Evolutionary conservation across 768 basidiomycete species (phyloP).

Genomic region (Collybia nuda): DNA sequence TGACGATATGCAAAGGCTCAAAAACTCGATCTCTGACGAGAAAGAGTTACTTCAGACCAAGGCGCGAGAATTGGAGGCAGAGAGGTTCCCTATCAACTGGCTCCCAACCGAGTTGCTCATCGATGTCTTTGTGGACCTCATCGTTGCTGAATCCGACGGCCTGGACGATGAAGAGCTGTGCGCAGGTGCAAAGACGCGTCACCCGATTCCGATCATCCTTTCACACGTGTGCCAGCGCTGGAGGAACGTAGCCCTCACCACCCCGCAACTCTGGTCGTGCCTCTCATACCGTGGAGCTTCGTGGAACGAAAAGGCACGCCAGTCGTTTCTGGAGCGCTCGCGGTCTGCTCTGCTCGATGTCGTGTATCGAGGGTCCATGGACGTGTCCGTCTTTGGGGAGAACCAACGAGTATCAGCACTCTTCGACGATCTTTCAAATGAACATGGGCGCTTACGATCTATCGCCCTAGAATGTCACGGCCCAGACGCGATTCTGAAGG

Average conservation of each 20-base stretch:
- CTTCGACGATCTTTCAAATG: not conserved
- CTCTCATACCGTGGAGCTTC: conserved; percentile 25
- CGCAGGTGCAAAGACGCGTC: conserved; percentile 15
- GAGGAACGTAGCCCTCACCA: conserved; percentile 42
- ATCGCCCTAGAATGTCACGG: not conserved
- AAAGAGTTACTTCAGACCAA: conserved; percentile 25
- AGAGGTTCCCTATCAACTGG: conserved; percentile 48
- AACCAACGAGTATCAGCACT: not conserved
- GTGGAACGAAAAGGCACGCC: conserved; percentile 18
- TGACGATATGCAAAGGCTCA: conserved; percentile 36
- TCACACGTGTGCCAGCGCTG: conserved; percentile 53
- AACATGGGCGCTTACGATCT: not conserved
- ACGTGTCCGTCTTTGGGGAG: not conserved
- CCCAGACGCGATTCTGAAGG: not conserved
- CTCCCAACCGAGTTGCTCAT: conserved; percentile 49
- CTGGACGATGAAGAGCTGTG: conserved; percentile 22
- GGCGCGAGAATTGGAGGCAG: conserved; percentile 30
- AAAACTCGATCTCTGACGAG: conserved; percentile 32
- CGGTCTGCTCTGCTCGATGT: conserved; percentile 9
- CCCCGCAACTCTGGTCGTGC: conserved; percentile 45
- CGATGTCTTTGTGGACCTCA: conserved; percentile 33
- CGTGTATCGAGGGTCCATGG: not conserved
- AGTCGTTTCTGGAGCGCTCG: conserved; percentile 13
- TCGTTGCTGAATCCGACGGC: conserved; percentile 19
- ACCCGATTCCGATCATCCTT: conserved; percentile 35